A percentile compares a stretch with the other conserved stretches of the same genome.
Conservation (phyloP, 2,329 filamentous ascomycete species). For the Chalara sp. region DNA sequence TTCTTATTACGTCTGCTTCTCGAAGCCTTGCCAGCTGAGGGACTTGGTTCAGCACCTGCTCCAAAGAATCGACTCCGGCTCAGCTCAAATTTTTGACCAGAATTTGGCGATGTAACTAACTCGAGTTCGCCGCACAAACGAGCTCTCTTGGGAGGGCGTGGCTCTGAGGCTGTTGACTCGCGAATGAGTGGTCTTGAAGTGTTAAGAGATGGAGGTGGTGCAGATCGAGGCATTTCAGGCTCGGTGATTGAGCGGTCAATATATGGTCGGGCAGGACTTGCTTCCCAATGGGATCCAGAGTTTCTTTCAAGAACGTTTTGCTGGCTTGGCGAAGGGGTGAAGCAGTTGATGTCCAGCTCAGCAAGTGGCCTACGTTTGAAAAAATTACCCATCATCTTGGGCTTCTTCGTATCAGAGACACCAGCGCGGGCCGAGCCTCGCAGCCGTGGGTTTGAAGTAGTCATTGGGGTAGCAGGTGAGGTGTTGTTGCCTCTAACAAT, state of each 20-base stretch:
- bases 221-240: slow-evolving; percentile 23
- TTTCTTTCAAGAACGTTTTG: slow-evolving; percentile 50
- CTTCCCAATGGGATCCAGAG: slow-evolving; percentile 43
- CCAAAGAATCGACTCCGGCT: slow-evolving; percentile 42
- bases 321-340: slow-evolving; percentile 61
- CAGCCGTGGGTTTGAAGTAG: slow-evolving; percentile 4
- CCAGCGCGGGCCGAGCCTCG: slow-evolving; percentile 12
- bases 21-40: slow-evolving; percentile 28
- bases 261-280: slow-evolving; percentile 34
- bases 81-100: slow-evolving; percentile 24
- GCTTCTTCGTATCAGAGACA: slow-evolving; percentile 48
- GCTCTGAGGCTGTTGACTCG: slow-evolving; percentile 31
- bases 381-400: slow-evolving; percentile 55
- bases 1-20: slow-evolving; percentile 33
- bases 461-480: slow-evolving; percentile 12
- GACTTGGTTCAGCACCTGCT: slow-evolving; percentile 28
- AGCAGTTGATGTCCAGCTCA: slow-evolving; percentile 61
- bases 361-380: slow-evolving; percentile 55
- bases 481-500: slow-evolving; percentile 17
- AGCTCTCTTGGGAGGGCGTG: slow-evolving; percentile 41
- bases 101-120: slow-evolving; percentile 26
- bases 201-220: slow-evolving; percentile 27
- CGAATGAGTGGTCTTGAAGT: slow-evolving; percentile 35
- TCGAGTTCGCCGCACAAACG: slow-evolving; percentile 42
- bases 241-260: slow-evolving; percentile 16